Evolutionary conservation across 345 rosid genomes (phyloP), one percentile per base, ranked within the genome.

Genomic region (Trapa bicornis): DNA sequence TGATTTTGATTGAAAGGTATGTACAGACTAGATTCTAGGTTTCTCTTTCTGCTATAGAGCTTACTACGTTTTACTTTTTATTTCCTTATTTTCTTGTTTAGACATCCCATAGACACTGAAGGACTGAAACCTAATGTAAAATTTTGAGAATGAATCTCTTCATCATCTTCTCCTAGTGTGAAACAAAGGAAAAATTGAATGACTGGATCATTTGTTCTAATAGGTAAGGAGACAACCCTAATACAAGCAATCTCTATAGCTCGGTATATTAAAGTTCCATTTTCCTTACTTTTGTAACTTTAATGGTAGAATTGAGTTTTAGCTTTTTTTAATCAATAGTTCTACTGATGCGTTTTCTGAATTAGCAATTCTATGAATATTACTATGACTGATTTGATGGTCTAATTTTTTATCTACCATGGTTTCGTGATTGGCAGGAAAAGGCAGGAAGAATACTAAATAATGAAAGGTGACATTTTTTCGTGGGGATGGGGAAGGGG

Each of bases 1-100:
- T 7, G 71, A 86, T 80, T 88, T 90, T 70, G 87, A 87, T 67
- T 76, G 79, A 69, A 60, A 60, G 91, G 91, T 83, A 14, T 52
- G 76, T 80, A 64, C n/a, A n/a, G 29, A 36, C 43, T 38, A 16
- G 67, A 43, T 71, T 16, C 50, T 17, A n/a, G 35, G 22, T 29
- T 14, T 43, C 36, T 2, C 52, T 42, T 65, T 47, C 36, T 65
- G 53, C 36, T 65, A 3, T 2, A 2, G 36, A 29, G 43, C 14
- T 41, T 64, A 41, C 14, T 35, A 64, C 16, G 35, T 15, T 62
- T 15, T n/a, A 29, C 22, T 50, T 14, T 54, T 22, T 22, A 54
- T 54, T 22, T 54, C 33, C 60, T 53, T 22, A n/a, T 22, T 54
- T 22, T 54, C 60, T 54, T 5, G 35, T 54, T n/a, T 54, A n/a